Conservation (phyloP, 768 basidiomycete genomes). For the Leccinellum rugosiceps region DNA sequence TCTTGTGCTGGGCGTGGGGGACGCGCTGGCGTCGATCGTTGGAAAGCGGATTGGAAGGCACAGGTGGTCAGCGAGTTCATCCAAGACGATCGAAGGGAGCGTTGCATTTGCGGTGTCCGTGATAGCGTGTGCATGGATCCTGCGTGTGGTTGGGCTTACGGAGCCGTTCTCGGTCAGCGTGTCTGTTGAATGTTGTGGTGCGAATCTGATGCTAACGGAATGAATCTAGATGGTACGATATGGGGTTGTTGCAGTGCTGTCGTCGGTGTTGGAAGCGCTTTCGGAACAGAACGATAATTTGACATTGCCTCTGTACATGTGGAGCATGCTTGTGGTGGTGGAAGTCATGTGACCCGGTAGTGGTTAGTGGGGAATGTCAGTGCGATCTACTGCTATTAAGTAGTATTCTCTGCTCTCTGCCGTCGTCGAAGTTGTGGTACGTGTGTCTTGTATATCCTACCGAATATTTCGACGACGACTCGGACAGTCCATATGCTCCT, state of each 20-base stretch:
- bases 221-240: slow-evolving; percentile 62
- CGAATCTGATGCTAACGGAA: slow-evolving; percentile 16
- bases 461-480: background rate
- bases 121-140: slow-evolving; percentile 60
- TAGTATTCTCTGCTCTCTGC: background rate
- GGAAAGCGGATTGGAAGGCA: slow-evolving; percentile 80
- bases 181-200: background rate
- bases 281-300: slow-evolving; percentile 98
- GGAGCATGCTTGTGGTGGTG: slow-evolving; percentile 77
- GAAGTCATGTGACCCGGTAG: slow-evolving; percentile 24
- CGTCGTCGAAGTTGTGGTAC: background rate
- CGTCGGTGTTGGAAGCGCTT: slow-evolving; percentile 82
- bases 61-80: slow-evolving; percentile 79
- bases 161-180: slow-evolving; percentile 75
- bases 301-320: slow-evolving; percentile 93
- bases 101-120: slow-evolving; percentile 76
- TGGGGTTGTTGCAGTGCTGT: slow-evolving; percentile 53
- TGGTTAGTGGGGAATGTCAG: slow-evolving; percentile 19
- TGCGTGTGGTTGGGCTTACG: slow-evolving; percentile 67
- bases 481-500: background rate
- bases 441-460: too few relatives aligned
- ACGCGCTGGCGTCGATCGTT: slow-evolving; percentile 91
- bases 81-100: slow-evolving; percentile 92
- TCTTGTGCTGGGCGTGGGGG: slow-evolving; percentile 86
- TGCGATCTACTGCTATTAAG: background rate